Evolutionary conservation across 2,329 filamentous ascomycete genomes (phyloP).

Genomic region (Acephala macrosclerotiorum): DNA sequence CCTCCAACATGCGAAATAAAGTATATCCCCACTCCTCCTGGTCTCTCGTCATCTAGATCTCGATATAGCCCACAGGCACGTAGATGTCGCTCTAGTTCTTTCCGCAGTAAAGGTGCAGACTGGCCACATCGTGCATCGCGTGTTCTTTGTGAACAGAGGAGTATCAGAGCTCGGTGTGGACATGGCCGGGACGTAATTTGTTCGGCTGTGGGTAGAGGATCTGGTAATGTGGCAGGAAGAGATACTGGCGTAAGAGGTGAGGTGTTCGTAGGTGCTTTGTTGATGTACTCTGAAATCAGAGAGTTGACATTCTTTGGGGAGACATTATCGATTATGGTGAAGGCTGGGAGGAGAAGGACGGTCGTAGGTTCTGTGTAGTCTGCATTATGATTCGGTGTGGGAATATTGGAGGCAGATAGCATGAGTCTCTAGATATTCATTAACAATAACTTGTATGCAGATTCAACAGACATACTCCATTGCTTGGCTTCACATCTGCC

Average conservation of each 20-base stretch:
- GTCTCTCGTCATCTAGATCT: slow-evolving; percentile 86
- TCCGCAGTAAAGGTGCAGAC: slow-evolving; percentile 86
- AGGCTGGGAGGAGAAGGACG: slow-evolving; percentile 84
- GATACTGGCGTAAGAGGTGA: slow-evolving; percentile 69
- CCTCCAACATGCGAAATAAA: slow-evolving; percentile 97
- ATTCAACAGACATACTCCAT: slow-evolving; percentile 64
- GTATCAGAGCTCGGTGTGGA: slow-evolving; percentile 85
- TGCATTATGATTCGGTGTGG: slow-evolving; percentile 71
- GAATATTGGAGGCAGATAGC: slow-evolving; percentile 92
- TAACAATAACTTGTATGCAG: slow-evolving; percentile 13
- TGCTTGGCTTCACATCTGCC: slow-evolving; percentile 63
- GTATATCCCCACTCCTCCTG: slow-evolving; percentile 93
- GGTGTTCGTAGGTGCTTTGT: slow-evolving; percentile 75
- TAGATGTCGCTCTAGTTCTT: slow-evolving; percentile 89
- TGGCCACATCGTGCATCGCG: slow-evolving; percentile 95
- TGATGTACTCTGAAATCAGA: slow-evolving; percentile 75
- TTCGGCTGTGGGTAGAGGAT: slow-evolving; percentile 43
- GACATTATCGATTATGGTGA: slow-evolving; percentile 83
- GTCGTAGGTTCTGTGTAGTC: slow-evolving; percentile 76
- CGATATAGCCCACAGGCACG: slow-evolving; percentile 84
- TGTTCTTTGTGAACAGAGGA: slow-evolving; percentile 94
- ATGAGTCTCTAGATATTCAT: slow-evolving; percentile 71
- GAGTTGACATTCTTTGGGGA: slow-evolving; percentile 76
- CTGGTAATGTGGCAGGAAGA: slow-evolving; percentile 44
- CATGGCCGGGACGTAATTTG: slow-evolving; percentile 68